These are phyloP conservation scores for Hygrophoropsis aurantiaca DNA, from an alignment of 768 basidiomycete species.

Conservation along the genomic window DNA sequence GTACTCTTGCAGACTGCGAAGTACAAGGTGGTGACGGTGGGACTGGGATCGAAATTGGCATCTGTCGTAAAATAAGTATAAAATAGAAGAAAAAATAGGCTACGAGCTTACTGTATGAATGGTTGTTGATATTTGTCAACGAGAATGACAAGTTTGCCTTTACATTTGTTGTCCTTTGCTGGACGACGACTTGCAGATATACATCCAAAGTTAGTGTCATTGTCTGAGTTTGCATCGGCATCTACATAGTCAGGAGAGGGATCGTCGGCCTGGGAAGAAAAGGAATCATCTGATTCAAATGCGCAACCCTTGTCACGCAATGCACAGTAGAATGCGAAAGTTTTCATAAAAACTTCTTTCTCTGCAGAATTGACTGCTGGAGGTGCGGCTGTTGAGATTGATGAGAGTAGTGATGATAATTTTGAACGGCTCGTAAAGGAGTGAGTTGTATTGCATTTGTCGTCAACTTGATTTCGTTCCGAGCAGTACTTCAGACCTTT, in stretches of 20 bases:
- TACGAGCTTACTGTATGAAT: constrained; percentile 7
- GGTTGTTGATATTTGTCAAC: background rate
- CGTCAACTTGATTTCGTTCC: background rate
- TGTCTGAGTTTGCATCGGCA: background rate
- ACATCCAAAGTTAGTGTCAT: background rate
- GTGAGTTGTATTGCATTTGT: background rate
- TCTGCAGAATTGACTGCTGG: constrained; percentile 1
- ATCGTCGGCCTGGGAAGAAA: background rate
- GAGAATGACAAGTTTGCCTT: constrained; percentile 5
- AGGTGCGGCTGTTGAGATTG: too few species aligned
- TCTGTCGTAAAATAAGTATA: background rate
- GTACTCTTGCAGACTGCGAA: constrained; percentile 19
- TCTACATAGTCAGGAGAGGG: background rate
- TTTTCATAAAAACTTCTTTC: constrained; percentile 18
- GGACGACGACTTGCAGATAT: background rate
- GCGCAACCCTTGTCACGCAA: constrained; percentile 17
- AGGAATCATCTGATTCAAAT: too few species aligned
- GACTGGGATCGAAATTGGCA: constrained; percentile 11
- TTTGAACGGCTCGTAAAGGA: background rate
- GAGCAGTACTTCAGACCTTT: constrained; percentile 3
- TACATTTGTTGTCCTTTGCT: constrained; percentile 1
- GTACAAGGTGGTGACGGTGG: constrained; percentile 17
- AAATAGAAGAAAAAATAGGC: background rate
- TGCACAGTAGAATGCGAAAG: constrained; percentile 19
- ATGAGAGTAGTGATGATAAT: background rate